Conservation (phyloP, 257 asterid genomes). For the Fraxinus americana region DNA sequence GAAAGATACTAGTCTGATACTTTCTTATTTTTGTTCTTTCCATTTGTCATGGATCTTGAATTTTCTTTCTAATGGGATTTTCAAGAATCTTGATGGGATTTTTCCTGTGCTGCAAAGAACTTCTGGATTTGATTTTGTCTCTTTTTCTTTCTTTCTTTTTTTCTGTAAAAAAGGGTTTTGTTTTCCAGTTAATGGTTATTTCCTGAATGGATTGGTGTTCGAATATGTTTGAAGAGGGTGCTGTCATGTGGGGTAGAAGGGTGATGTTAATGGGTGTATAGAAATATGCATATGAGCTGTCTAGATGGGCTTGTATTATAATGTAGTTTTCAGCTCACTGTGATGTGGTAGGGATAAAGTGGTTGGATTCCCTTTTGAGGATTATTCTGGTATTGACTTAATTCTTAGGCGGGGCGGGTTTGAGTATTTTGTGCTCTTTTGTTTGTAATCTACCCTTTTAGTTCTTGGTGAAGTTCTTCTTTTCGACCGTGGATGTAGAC, state of each 20-base stretch:
- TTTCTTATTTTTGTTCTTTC: not conserved
- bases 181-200: not conserved
- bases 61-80: constrained; percentile 18
- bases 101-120: not conserved
- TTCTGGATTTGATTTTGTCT: not conserved
- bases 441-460: not conserved
- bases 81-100: constrained; percentile 17
- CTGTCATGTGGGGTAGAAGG: constrained; percentile 32
- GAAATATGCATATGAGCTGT: constrained; percentile 9
- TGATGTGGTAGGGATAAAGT: constrained; percentile 35
- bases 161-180: no score
- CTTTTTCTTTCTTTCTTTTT: not conserved
- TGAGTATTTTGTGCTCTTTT: not conserved
- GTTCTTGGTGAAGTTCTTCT: not conserved
- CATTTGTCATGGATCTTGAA: constrained; percentile 2
- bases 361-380: constrained; percentile 34
- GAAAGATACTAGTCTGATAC: not conserved
- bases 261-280: constrained; percentile 7
- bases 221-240: constrained; percentile 8
- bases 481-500: no score
- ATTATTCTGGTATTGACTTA: not conserved
- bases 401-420: not conserved
- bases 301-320: constrained; percentile 9
- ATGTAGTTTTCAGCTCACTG: constrained; percentile 25
- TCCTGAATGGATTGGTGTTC: constrained; percentile 23